These are phyloP conservation scores for Leptosphaerulina australis DNA, from an alignment of 2,329 filamentous ascomycete species.

Conservation along the genomic window DNA sequence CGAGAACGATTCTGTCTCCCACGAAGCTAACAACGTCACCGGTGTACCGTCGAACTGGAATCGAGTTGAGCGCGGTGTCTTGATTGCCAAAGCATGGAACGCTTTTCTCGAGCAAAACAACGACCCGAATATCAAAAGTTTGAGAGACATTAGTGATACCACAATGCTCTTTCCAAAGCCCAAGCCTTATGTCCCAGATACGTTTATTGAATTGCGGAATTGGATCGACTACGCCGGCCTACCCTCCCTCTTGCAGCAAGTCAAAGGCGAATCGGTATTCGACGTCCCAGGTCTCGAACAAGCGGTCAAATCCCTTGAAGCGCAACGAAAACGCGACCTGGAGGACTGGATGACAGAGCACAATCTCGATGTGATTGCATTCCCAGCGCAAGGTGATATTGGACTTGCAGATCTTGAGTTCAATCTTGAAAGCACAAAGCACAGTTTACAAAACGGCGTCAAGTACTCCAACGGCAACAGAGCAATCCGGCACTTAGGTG, in stretches of 20 bases:
- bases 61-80: constrained; percentile 54
- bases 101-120: constrained; percentile 55
- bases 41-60: constrained; percentile 56
- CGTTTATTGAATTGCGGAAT: constrained; percentile 49
- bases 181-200: constrained; percentile 45
- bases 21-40: constrained; percentile 50
- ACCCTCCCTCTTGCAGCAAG: constrained; percentile 33
- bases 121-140: constrained; percentile 47
- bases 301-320: constrained; percentile 56
- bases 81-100: constrained; percentile 61
- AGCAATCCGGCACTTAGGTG: constrained; percentile 60
- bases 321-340: constrained; percentile 55
- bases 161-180: constrained; percentile 48
- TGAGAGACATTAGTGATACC: constrained; percentile 50
- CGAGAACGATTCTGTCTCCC: constrained; percentile 48
- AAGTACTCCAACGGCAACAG: constrained; percentile 62
- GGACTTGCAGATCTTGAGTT: constrained; percentile 57
- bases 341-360: constrained; percentile 58
- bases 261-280: constrained; percentile 47
- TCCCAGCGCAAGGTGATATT: constrained; percentile 59
- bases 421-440: constrained; percentile 31
- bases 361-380: constrained; percentile 55
- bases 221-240: constrained; percentile 49
- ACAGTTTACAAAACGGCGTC: constrained; percentile 58
- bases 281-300: constrained; percentile 52